Conservation (phyloP, 2,329 filamentous ascomycete species). For the Plenodomus lindquistii region DNA sequence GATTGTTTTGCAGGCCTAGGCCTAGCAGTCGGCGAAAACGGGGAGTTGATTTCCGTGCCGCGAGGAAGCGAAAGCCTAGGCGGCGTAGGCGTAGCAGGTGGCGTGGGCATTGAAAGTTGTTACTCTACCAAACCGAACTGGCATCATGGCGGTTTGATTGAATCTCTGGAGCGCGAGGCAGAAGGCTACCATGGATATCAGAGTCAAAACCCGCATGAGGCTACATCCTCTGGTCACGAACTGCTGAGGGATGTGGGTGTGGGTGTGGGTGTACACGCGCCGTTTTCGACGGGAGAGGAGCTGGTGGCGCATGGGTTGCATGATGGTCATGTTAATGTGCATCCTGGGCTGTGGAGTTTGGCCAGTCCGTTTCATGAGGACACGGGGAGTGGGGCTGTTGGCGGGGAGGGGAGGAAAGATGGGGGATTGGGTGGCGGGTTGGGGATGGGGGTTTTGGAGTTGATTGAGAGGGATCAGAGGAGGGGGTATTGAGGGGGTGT, state of each 20-base stretch:
- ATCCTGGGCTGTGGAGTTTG: slow-evolving; percentile 30
- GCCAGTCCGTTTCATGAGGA: slow-evolving; percentile 33
- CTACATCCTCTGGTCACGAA: neutral
- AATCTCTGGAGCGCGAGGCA: slow-evolving; percentile 23
- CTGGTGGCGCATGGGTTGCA: slow-evolving; percentile 18
- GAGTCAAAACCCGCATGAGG: too few relatives aligned
- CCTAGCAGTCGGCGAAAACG: slow-evolving; percentile 13
- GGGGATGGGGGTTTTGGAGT: slow-evolving; percentile 17
- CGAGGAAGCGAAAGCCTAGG: slow-evolving; percentile 4
- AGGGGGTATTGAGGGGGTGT: slow-evolving; percentile 13
- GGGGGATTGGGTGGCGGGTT: slow-evolving; percentile 8
- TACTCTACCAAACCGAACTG: slow-evolving; percentile 29
- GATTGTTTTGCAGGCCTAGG: slow-evolving; percentile 18
- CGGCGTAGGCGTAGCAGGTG: slow-evolving; percentile 2
- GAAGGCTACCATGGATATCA: slow-evolving; percentile 7
- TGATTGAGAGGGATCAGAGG: slow-evolving; percentile 28
- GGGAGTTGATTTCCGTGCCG: slow-evolving; percentile 14
- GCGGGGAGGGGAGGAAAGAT: slow-evolving; percentile 3
- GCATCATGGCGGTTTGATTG: slow-evolving; percentile 24
- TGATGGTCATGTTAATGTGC: slow-evolving; percentile 9
- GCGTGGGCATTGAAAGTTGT: slow-evolving; percentile 6
- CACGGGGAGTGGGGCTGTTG: slow-evolving; percentile 19
- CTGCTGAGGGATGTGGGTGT: neutral
- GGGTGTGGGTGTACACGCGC: neutral
- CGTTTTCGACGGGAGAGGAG: neutral